Base-by-base conservation (phyloP, 495 filamentous ascomycete species). In the Xylaria telfairii region DNA sequence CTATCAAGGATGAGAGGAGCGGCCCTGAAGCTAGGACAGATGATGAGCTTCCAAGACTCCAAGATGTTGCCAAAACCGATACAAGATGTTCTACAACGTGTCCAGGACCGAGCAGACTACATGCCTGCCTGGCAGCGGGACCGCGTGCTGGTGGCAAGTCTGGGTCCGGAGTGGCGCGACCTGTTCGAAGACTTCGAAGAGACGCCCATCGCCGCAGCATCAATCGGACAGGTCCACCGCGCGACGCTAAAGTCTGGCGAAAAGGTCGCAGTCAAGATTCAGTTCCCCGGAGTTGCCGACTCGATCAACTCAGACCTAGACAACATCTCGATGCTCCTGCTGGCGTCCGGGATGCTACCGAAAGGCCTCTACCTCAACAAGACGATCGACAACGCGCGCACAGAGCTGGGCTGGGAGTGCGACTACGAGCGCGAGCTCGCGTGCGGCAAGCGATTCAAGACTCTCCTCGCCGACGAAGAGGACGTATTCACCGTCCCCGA, bases 41-140 rank as follows among this genome's bases (percentile, higher is more conserved):
- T 99, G 92, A 91, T 99, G 82, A 96, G 92, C 75, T 94, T 99
- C 76, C 96, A 99, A 89, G 95, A 99, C 79, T 89, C 92, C n/a
- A 97, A 97, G 77, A 92, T 98, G 91, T 87, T 99, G 0, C 96
- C 96, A 5, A 88, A 86, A 2, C 87, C 92, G 0, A 93, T 99
- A 37, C 90, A 93, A 65, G 87, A 94, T 73, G 93, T 99, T 39
- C 85, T 99, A 21, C 93, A 96, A 76, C 90, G 96, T 1, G 96
- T 99, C 0, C 96, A 99, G 78, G 96, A 99, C 80, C 92, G 92
- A 59, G 96, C 96, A 28, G 96, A 99, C 79, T 99, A 98, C 82
- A 99, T 99, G 96, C 96, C 96, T 1, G 87, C 91, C 30, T 95
- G 89, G 69, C 96, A 99, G 77, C 92, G 95, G 8, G 89, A 99